These are phyloP conservation scores for Rubia balearica DNA, from an alignment of 305 asterid genomes.

Conservation along the genomic window DNA sequence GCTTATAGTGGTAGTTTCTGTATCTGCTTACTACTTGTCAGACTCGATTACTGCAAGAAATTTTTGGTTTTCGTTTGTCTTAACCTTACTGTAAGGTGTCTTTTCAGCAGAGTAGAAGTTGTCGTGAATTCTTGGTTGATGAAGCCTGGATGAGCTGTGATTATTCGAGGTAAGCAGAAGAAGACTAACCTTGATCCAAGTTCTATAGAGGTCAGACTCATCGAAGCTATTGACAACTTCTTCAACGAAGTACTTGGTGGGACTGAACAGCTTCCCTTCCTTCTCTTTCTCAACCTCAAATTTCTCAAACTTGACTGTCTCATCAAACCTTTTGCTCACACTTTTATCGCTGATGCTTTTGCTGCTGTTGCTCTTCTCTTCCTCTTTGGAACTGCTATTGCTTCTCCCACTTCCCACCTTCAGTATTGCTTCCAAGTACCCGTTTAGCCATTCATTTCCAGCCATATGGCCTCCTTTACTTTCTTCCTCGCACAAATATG, in stretches of 20 bases:
- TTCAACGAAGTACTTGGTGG: constrained; percentile 61
- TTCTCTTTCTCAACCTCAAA: constrained; percentile 26
- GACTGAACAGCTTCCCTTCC: constrained; percentile 40
- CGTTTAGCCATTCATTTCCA: constrained; percentile 63
- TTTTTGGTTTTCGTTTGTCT: too few species aligned
- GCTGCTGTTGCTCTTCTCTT: constrained; percentile 17
- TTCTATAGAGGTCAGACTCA: constrained; percentile 55
- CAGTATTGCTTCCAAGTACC: constrained; percentile 71
- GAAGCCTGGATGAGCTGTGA: not conserved
- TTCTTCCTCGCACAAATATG: not conserved
- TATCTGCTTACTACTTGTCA: not conserved
- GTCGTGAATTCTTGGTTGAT: not conserved
- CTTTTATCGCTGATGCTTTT: constrained; percentile 9
- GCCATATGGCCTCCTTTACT: constrained; percentile 26
- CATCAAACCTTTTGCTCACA: constrained; percentile 26
- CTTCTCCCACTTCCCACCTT: constrained; percentile 40
- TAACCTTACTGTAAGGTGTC: too few species aligned
- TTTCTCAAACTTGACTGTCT: constrained; percentile 29
- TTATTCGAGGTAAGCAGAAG: not conserved
- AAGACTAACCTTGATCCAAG: constrained; percentile 53
- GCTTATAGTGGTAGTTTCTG: not conserved
- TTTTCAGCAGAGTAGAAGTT: too few species aligned
- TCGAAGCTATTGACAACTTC: constrained; percentile 58
- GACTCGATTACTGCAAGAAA: not conserved
- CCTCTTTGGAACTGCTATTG: constrained; percentile 19